Base-by-base conservation (phyloP, 169 alveolate species). In the Cryptosporidium parvum region DNA sequence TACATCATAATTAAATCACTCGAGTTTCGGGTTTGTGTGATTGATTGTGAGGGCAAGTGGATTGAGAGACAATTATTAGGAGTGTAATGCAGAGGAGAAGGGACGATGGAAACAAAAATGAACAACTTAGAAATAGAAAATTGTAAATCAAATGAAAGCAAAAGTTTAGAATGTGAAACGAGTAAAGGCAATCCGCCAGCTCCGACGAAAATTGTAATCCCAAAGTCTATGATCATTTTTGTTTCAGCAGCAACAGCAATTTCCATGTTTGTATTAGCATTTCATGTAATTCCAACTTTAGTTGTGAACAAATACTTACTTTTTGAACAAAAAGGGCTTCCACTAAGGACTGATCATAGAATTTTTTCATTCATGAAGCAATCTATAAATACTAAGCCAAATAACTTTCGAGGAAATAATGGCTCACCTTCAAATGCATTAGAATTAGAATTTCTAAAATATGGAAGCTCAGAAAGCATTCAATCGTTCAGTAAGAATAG, bases 71-170 rank as follows among this genome's bases (percentile, higher is more conserved):
- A 23, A 56, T 37, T 65, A 14, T 26, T 10, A 31, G 14, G 70
- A 65, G 72, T 65, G 72, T 65, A 65, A 65, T 65, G 72, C 2
- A 31, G 72, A 65, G 31, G 51, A 35, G 9, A 65, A 14, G 26
- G 51, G 53, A 65, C 16, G 52, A 2, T n/a, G 18, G 23, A 5
- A 31, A 65, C 51, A 37, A 65, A 65, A 4, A 65, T 65, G 72
- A 65, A 21, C 26, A 37, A 31, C 33, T 33, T 31, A 21, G 72
- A 35, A 8, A 65, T n/a, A 65, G 51, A 65, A 35, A 35, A 35
- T 3, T 65, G 7, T 21, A n/a, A 26, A 21, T 23, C 67, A n/a
- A 56, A 26, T 56, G 67, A 26, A 26, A 5, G 26, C 7, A 16
- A 56, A 7, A 23, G 29, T n/a, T 10, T 23, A 2, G 67, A 56